Percentiles rank a stretch among this genome's conserved stretches.
phyloP scores from a whole-genome alignment of 2,329 filamentous ascomycete genomes.

The Paraphaeosphaeria minitans region DNA sequence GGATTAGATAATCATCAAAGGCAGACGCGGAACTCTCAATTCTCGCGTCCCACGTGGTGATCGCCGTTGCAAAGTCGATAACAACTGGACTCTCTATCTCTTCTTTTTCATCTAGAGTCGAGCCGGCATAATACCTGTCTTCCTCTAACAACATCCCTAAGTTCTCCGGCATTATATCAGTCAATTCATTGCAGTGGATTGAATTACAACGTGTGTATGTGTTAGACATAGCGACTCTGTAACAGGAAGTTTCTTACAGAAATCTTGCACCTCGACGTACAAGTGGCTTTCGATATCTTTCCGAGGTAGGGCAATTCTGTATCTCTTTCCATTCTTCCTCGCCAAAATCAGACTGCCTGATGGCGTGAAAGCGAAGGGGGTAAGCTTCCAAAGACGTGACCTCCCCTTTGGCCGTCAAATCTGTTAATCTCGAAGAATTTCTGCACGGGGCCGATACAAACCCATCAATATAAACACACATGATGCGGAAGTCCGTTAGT shows the following conservation, averaged over 20 bases:
- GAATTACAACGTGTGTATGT: too few species aligned
- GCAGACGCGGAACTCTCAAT: background rate
- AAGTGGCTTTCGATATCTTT: constrained; percentile 9
- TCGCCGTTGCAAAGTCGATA: constrained; percentile 12
- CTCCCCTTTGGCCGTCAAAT: constrained; percentile 31
- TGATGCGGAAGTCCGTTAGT: background rate
- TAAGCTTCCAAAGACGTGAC: constrained; percentile 32
- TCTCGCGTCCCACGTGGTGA: background rate
- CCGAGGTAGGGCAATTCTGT: background rate
- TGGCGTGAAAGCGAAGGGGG: constrained; percentile 23
- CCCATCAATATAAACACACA: constrained; percentile 33
- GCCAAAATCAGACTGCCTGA: background rate
- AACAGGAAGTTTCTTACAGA: too few species aligned
- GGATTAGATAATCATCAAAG: too few species aligned
- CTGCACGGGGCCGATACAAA: constrained; percentile 30
- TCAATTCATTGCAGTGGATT: too few species aligned
- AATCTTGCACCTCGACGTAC: constrained; percentile 2
- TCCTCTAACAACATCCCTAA: background rate
- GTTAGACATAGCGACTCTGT: too few species aligned
- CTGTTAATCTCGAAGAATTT: constrained; percentile 24
- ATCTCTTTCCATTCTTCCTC: background rate
- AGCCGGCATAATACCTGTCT: constrained; percentile 13
- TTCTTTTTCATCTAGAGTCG: background rate
- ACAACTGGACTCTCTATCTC: constrained; percentile 13
- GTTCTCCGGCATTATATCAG: too few species aligned